Base-by-base conservation (phyloP, 2,329 filamentous ascomycete genomes). In the Apiospora arundinis region DNA sequence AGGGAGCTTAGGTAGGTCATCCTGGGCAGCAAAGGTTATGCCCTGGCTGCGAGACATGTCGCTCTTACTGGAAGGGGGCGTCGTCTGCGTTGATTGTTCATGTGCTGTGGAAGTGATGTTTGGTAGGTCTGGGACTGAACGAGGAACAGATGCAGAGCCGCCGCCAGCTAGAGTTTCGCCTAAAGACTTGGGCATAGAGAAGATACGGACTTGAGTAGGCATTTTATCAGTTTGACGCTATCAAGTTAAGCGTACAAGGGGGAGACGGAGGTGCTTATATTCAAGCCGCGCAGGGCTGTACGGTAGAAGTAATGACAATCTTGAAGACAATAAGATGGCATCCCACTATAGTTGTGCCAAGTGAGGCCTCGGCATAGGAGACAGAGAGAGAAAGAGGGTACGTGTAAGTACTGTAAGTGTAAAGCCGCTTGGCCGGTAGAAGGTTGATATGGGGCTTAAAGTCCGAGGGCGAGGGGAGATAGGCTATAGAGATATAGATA, bases 231-330 rank as follows among this genome's bases (percentile, higher is more conserved):
- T 78, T 82, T 82, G 77, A 78, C 73, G 25, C 77, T 76, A 74
- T 49, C 70, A 76, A 83, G 14, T 87, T 86, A 94, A 83, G 87
- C 88, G 85, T 94, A 94, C 70, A 94, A 85, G 76, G 92, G 91
- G 75, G 92, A 94, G 82, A 97, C 90, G 78, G 85, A 89, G 77
- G 93, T 97, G 84, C 91, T 89, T 77, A 97, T 91, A 80, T 93
- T 95, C 77, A 97, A 86, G 80, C 95, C 92, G 86, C 93, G 93
- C 84, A 97, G 85, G 80, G 93, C 93, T 82, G 92, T 97, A 86
- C 93, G 93, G 86, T 93, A 96, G 85, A 97, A 97, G 85, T 97
- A 97, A 82, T 97, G 94, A 79, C 93, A 97, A 83, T 97, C 93
- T 87, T 96, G 92, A 71, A 93, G 86, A 83, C 87, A 97, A 82